Evolutionary conservation across 2,329 filamentous ascomycete genomes (phyloP), one percentile per base, ranked within the genome.

Genomic region (Colletotrichum magnum): DNA sequence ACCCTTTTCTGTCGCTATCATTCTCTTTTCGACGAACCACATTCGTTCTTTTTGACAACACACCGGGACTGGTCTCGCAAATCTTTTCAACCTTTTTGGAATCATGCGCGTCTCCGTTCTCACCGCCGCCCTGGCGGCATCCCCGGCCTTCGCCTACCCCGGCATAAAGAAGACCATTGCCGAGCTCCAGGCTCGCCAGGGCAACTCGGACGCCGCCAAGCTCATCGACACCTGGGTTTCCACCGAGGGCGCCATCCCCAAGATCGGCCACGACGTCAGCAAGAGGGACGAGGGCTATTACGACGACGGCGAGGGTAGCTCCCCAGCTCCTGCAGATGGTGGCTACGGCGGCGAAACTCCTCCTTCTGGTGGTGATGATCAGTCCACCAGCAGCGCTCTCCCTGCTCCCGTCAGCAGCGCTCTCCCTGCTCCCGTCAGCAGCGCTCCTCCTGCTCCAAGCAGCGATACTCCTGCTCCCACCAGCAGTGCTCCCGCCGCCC

Each of bases 261-360:
- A 24, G 21, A 24, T 24, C 21, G 21, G 21, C 21, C 21, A 24
- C 21, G 21, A 24, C 2, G 76, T 77, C 1, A 82, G 80, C 24
- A 68, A 73, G n/a, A 73, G 21, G 21, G 21, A 24, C 21, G 21
- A 24, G 3, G 21, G 21, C 21, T 24, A 24, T 24, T 24, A 24
- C 21, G 21, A 24, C 21, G 21, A 24, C 21, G 21, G 21, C 21
- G 21, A 24, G 21, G 21, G 21, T 24, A 24, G 21, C 21, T 24
- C 21, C 21, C 21, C 21, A 24, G 21, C 21, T 24, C 21, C 21
- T 24, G 21, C 21, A 24, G 21, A 24, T 24, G 21, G 3, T 24
- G 21, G 21, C 21, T 24, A 24, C 21, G 21, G 21, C 21, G 21
- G 21, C 21, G 21, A 24, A 24, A 24, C 2, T 24, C 21, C 21